Conservation (phyloP, 768 basidiomycete species). For the Boletus subcaerulescens region DNA sequence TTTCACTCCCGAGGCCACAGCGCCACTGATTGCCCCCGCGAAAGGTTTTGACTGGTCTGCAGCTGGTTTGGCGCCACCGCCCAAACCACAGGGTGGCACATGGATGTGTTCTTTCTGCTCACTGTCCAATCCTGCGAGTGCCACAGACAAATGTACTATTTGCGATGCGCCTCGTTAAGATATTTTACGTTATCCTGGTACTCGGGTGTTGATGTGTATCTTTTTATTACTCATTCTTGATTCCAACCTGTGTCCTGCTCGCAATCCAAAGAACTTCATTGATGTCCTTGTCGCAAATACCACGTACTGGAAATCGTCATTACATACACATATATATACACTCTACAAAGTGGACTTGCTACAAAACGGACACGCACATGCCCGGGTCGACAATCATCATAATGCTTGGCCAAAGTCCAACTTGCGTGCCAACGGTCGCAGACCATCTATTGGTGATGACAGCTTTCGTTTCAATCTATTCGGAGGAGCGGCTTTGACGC, state of each 20-base stretch:
- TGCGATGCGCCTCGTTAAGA: conserved; percentile 45
- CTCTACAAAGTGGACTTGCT: not conserved
- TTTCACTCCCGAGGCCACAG: not conserved
- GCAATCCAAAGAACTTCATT: not conserved
- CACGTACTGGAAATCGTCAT: conserved; percentile 1
- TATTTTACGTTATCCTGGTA: conserved; percentile 10
- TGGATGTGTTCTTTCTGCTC: conserved; percentile 43
- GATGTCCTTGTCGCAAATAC: not conserved
- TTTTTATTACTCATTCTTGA: conserved; percentile 13
- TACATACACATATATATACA: conserved; percentile 5
- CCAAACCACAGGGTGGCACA: conserved; percentile 19
- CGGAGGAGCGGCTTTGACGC: conserved; percentile 47
- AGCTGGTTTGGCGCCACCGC: conserved; percentile 33
- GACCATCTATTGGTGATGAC: conserved; percentile 48
- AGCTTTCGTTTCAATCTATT: conserved; percentile 72
- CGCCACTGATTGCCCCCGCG: conserved; percentile 2
- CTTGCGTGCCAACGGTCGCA: conserved; percentile 62
- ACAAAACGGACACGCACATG: not conserved
- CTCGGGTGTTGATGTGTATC: conserved; percentile 3
- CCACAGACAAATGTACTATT: conserved; percentile 44
- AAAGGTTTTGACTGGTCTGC: conserved; percentile 39
- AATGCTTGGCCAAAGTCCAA: conserved; percentile 62
- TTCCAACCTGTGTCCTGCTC: not conserved
- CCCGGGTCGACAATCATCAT: not conserved
- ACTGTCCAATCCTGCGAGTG: conserved; percentile 45